phyloP scores from a whole-genome alignment of 176 grass and related monocot genomes.

The Dactylis glomerata region DNA sequence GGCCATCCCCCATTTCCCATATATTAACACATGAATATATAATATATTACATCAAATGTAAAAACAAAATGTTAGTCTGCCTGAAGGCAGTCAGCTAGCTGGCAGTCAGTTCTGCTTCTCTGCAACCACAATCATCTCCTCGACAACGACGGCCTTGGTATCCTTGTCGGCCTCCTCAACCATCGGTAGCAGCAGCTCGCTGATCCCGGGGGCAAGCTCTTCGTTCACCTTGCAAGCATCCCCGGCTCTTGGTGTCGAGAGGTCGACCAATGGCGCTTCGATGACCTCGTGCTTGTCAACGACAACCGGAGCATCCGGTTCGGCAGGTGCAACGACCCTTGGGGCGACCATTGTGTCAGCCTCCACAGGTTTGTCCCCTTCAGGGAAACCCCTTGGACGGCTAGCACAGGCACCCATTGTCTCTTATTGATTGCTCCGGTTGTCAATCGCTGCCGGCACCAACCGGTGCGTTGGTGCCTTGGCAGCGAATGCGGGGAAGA shows the following conservation, averaged over 20 bases:
- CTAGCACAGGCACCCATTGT: background rate
- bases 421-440: background rate
- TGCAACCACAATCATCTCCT: background rate
- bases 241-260: background rate
- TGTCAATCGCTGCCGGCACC: background rate
- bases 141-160: background rate
- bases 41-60: background rate
- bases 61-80: background rate
- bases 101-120: background rate
- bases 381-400: background rate
- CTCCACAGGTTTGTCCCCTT: background rate
- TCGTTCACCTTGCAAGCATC: background rate
- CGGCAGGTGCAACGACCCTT: background rate
- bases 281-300: background rate
- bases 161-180: background rate
- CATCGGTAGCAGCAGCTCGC: constrained; percentile 12
- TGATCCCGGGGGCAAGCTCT: constrained; percentile 32
- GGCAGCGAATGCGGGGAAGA: background rate
- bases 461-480: background rate
- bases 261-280: background rate
- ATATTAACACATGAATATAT: background rate
- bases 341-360: background rate
- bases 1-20: background rate
- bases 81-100: background rate
- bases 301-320: constrained; percentile 5